These are phyloP conservation scores for Ganoderma sp. DNA, from an alignment of 1,284 basidiomycete species.

Conservation along the genomic window DNA sequence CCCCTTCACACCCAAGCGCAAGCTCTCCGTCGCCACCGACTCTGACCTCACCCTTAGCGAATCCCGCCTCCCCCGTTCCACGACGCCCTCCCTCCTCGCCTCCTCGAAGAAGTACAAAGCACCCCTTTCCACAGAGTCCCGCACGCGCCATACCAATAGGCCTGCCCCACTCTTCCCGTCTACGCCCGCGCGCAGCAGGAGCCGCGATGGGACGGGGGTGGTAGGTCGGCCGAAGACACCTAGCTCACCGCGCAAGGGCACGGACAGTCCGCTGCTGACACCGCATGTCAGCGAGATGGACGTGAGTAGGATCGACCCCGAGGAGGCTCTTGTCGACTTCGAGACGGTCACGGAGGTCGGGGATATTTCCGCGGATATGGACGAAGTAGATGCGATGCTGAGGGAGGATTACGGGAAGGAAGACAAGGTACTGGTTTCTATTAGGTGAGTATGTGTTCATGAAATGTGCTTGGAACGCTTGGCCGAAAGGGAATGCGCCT, in stretches of 20 bases:
- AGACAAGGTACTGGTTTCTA: conserved; percentile 88
- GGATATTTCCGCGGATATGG: conserved; percentile 67
- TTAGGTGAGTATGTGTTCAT: conserved; percentile 60
- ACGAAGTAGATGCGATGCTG: conserved; percentile 55
- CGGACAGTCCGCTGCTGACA: conserved; percentile 54
- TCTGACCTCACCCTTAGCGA: conserved; percentile 26
- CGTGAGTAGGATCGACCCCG: conserved; percentile 76
- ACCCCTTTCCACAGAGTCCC: conserved; percentile 63
- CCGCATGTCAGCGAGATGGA: conserved; percentile 70
- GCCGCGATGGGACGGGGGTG: conserved; percentile 36
- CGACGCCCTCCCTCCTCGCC: conserved; percentile 51
- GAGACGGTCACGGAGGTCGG: conserved; percentile 65
- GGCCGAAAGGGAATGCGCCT: neutral
- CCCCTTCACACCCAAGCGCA: conserved; percentile 64
- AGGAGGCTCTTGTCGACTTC: conserved; percentile 76
- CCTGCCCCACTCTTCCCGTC: conserved; percentile 54
- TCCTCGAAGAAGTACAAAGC: conserved; percentile 74
- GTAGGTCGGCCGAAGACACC: conserved; percentile 52
- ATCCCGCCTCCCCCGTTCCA: conserved; percentile 35
- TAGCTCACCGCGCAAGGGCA: conserved; percentile 45
- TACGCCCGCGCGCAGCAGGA: conserved; percentile 54
- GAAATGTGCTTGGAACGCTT: neutral
- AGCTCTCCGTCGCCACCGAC: conserved; percentile 45
- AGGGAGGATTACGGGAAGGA: conserved; percentile 62
- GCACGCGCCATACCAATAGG: conserved; percentile 46